Base-by-base conservation (phyloP, 2,329 filamentous ascomycete genomes). In the Aspergillus aculeatus region DNA sequence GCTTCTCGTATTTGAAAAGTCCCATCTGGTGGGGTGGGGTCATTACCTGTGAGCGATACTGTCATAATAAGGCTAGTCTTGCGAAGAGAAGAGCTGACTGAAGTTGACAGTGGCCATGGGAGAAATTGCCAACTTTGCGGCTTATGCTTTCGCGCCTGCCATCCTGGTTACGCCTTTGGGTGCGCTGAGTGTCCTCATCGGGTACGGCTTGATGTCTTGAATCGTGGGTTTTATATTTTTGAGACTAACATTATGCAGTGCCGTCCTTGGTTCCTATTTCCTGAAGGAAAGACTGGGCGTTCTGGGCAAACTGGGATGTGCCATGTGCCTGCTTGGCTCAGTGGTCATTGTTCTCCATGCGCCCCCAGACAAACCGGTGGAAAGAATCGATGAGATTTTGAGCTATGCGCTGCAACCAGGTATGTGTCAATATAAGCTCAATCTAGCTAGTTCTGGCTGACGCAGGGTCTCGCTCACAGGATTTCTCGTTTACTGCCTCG, bases 21-120 rank as follows among this genome's bases (percentile, higher is more conserved):
- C 93, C 94, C n/a, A 83, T 94, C 69, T 99, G 95, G 95, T 99
- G 95, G 95, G 91, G 86, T 60, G 95, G 95, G 66, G 97, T 98
- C 68, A 81, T 89, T 66, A 96, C 92, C 72, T 86, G 92, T 96
- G 83, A 77, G 89, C 31, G 57, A 24, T 29, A 21, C 23, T 23
- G n/a, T 29, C 32, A 10, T 54, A 11, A 21, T n/a, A 31, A n/a
- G 64, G 71, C 61, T 61, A 44, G 56, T 49, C 32, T 38, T 51
- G 35, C 51, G 35, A 47, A 32, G 35, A 55, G 44, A 51, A 53
- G 44, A 50, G 51, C 59, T 69, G 63, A 75, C 73, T 62, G 59
- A 49, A 66, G 59, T 48, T 19, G 38, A 53, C 60, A 96, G 92
- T 99, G 86, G 90, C 92, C 62, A 79, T 96, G 49, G 95, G 95